Conservation (phyloP, 2,329 filamentous ascomycete species). For the Penicillium sp. region DNA sequence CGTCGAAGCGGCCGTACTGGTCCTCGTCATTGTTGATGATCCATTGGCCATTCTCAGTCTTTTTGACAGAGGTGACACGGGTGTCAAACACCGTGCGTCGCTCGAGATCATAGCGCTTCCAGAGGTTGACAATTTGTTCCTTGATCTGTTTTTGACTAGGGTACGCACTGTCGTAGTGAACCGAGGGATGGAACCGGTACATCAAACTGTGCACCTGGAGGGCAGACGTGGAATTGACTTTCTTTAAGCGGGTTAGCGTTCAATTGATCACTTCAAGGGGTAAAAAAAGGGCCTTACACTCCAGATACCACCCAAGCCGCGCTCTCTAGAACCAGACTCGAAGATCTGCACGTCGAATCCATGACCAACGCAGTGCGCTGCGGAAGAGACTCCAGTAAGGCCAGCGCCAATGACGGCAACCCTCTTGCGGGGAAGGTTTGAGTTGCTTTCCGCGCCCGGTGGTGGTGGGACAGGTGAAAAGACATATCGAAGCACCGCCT, state of each 20-base stretch:
- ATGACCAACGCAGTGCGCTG: conserved; percentile 77
- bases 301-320: conserved; percentile 71
- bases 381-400: conserved; percentile 70
- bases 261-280: not conserved
- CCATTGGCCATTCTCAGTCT: conserved; percentile 65
- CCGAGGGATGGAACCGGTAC: conserved; percentile 80
- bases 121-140: conserved; percentile 64
- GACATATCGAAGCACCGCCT: conserved; percentile 38
- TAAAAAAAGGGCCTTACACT: conserved; percentile 49
- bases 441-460: conserved; percentile 52
- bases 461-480: conserved; percentile 66
- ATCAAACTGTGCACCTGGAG: conserved; percentile 80
- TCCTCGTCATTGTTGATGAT: conserved; percentile 69
- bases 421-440: conserved; percentile 42
- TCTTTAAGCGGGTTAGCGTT: conserved; percentile 40
- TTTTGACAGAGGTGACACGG: conserved; percentile 63
- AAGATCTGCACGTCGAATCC: conserved; percentile 78
- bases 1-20: conserved; percentile 68
- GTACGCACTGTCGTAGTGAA: conserved; percentile 70
- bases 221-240: conserved; percentile 74
- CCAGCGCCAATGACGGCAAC: conserved; percentile 67
- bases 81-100: conserved; percentile 67
- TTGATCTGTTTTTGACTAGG: conserved; percentile 72
- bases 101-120: conserved; percentile 69
- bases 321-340: conserved; percentile 61